Base-by-base conservation (phyloP, 306 rosid species). In the Betula pendula region DNA sequence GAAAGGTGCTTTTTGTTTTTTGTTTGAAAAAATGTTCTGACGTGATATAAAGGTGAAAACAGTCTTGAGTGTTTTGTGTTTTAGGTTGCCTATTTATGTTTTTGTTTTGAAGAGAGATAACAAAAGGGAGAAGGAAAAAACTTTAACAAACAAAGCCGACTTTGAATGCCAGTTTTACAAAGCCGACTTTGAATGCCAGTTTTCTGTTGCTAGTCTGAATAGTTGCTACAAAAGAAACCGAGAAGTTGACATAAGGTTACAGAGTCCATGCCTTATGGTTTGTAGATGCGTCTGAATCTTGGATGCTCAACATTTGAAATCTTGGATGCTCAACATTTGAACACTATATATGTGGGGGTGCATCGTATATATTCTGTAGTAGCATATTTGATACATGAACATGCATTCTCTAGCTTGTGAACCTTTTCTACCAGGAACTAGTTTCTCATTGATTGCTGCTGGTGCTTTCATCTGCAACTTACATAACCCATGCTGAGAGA, bases 401-500 rank as follows among this genome's bases (percentile, higher is more conserved):
- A 16, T 49, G 56, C 9, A 47, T 31, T 47, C 14, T 51, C 24
- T 33, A n/a, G 71, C 68, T 43, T 68, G 51, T 22, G 25, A 55
- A 68, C 55, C 73, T 51, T 60, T 35, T 70, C 29, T 59, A 50
- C 59, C 24, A 2, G 2, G 74, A 78, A 66, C 25, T 56, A 53
- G 42, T 49, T 25, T n/a, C 40, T 47, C 35, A 13, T 44, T 73
- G 29, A 50, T 49, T 29, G 13, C 42, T 49, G 24, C 3, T 20
- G 13, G 43, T 71, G 45, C 67, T 58, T 72, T 72, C 27, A 81
- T 69, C 58, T 62, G 24, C 12, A 53, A 33, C 63, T 70, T 74
- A 8, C 35, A 84, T 45, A 29, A 47, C 65, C 66, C 53, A 27
- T 50, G 45, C 13, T 24, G 69, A 66, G 27, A 58, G 11, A 63